Evolutionary conservation across 768 basidiomycete species (phyloP).

Genomic region (Tulasnella sp.): DNA sequence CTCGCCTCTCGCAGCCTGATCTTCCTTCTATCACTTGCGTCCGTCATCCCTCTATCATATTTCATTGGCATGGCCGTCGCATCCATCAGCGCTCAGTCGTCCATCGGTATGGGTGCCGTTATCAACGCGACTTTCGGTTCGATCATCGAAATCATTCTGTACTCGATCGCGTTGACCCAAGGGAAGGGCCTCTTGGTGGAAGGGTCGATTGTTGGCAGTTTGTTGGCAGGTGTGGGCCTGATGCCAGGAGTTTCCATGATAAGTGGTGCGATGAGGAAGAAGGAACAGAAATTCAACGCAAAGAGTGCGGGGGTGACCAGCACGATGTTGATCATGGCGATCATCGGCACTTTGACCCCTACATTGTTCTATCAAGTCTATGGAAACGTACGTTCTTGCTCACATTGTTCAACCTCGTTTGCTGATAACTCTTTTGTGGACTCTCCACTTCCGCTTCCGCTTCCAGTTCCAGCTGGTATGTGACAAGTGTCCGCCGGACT

Average conservation of each 20-base stretch:
- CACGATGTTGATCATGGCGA: slow-evolving; percentile 99
- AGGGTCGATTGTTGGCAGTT: slow-evolving; percentile 88
- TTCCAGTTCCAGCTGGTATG: slow-evolving; percentile 77
- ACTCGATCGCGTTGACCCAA: slow-evolving; percentile 77
- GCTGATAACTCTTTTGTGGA: slow-evolving; percentile 25
- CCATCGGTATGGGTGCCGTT: slow-evolving; percentile 98
- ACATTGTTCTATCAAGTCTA: slow-evolving; percentile 98
- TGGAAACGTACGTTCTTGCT: slow-evolving; percentile 61
- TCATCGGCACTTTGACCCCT: slow-evolving; percentile 89
- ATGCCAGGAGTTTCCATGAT: slow-evolving; percentile 98
- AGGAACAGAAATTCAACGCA: slow-evolving; percentile 98
- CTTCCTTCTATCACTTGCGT: slow-evolving; percentile 71
- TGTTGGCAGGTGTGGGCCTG: slow-evolving; percentile 87
- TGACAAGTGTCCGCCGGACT: slow-evolving; percentile 52
- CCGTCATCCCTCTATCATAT: slow-evolving; percentile 94
- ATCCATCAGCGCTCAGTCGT: slow-evolving; percentile 94
- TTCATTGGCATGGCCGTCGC: slow-evolving; percentile 99
- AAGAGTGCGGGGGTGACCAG: slow-evolving; percentile 97
- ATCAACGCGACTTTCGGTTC: slow-evolving; percentile 99
- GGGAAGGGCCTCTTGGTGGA: slow-evolving; percentile 90
- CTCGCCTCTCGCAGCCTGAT: slow-evolving; percentile 66
- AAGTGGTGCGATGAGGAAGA: slow-evolving; percentile 72
- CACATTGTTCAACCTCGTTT: not conserved
- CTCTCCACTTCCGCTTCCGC: too few species aligned
- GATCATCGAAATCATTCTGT: slow-evolving; percentile 94